A percentile compares a stretch with the other conserved stretches of the same genome.
Conservation (phyloP, 345 rosid species). For the Syzygium aqueum region DNA sequence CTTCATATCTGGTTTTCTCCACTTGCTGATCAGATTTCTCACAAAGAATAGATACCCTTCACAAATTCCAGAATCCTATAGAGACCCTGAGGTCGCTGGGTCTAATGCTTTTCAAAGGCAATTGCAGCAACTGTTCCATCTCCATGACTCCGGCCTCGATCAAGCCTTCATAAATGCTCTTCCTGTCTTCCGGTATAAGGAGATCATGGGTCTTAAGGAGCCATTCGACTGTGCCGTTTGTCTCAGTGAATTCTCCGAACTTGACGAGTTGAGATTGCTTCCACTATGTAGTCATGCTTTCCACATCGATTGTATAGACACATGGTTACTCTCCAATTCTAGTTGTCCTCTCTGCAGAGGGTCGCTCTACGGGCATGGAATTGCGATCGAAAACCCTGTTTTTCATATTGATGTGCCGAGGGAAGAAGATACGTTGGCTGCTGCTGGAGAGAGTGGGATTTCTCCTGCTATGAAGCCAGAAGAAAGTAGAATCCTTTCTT, state of each 20-base stretch:
- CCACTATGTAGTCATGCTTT: constrained; percentile 87
- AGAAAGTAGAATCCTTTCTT: constrained; percentile 41
- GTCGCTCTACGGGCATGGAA: constrained; percentile 41
- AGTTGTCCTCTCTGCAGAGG: constrained; percentile 95
- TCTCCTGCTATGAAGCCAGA: constrained; percentile 32
- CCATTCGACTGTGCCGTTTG: constrained; percentile 93
- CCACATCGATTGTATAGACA: constrained; percentile 84
- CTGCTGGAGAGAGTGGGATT: constrained; percentile 8
- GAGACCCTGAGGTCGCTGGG: constrained; percentile 49
- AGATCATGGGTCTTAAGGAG: constrained; percentile 63
- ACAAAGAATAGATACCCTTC: constrained; percentile 51
- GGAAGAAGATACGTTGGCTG: constrained; percentile 15
- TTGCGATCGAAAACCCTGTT: constrained; percentile 46
- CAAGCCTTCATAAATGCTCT: constrained; percentile 84
- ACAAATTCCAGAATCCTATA: constrained; percentile 34
- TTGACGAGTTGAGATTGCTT: constrained; percentile 70
- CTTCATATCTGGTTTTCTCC: constrained; percentile 68
- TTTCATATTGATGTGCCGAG: constrained; percentile 40
- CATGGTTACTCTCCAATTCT: constrained; percentile 86
- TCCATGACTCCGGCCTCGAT: constrained; percentile 89
- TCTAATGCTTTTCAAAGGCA: constrained; percentile 69
- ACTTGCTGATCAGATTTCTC: constrained; percentile 48
- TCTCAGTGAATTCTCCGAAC: constrained; percentile 64
- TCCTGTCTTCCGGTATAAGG: constrained; percentile 66
- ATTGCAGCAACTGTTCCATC: constrained; percentile 80